Base-by-base conservation (phyloP, 75 land plant genomes). In the Sequoiadendron giganteum region DNA sequence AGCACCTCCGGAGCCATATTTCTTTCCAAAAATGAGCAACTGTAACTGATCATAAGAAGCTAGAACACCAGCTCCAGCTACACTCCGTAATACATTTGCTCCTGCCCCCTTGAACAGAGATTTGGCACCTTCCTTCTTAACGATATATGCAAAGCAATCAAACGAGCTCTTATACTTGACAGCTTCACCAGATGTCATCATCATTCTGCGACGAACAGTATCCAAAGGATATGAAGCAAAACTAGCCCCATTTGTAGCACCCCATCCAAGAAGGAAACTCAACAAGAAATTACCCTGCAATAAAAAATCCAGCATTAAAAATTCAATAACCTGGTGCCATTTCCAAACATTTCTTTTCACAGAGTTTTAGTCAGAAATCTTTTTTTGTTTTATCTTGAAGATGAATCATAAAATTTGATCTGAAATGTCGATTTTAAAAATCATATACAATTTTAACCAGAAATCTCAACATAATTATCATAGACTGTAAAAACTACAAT, bases 51-150 rank as follows among this genome's bases (percentile, higher is more conserved):
- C 93, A 85, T 92, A 92, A 1, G 87, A 88, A 79, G 93, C 80
- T 10, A 92, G 89, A 85, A 91, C 93, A 49, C 93, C 93, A 56
- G 93, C 93, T 82, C 90, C 93, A n/a, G 92, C 93, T 38, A 92
- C 90, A 30, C 90, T 90, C 15, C 93, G 86, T 80, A 92, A 85
- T 15, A 91, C 89, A 84, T 92, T 92, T 42, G 93, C 93, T 85
- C 92, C 92, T 34, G 90, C 93, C 21, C 93, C 93, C 90, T 92
- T 92, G 85, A 92, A 92, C 19, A 92, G 89, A 25, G 93, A 92
- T 86, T 89, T 92, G 45, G 85, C 65, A 47, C 92, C 93, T 77
- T 92, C 93, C 56, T 89, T 89, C 49, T 85, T 86, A 38, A 92
- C 5, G 72, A 92, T 92, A 48, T 90, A 87, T 16, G 21, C 8